A percentile compares a stretch with the other conserved stretches of the same genome.
Conservation (phyloP, 176 grass and related monocot genomes). For the Carex scoparia region DNA sequence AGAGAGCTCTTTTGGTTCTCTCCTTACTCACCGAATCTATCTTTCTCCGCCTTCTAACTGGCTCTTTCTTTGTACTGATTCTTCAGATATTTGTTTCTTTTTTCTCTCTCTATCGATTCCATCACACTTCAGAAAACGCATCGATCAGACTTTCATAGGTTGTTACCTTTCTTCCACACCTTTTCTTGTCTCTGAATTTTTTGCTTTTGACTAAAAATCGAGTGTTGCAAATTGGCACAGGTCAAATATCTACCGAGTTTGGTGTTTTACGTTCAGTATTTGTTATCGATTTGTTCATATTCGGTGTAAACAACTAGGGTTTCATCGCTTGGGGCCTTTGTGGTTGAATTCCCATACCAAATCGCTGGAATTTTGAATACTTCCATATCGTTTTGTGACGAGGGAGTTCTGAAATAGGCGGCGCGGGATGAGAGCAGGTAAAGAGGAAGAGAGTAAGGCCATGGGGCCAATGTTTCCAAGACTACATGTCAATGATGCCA, state of each 20-base stretch:
- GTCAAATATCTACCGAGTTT: not conserved
- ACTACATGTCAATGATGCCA: conserved; percentile 84
- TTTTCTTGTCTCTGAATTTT: not conserved
- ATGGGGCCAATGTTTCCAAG: conserved; percentile 82
- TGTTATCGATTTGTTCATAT: not conserved
- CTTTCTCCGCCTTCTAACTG: not conserved
- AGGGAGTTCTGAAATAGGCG: not conserved
- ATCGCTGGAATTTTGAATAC: conserved; percentile 3
- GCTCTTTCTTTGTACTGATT: not conserved
- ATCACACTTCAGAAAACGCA: not conserved
- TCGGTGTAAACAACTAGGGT: conserved; percentile 9
- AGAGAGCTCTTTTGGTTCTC: not conserved
- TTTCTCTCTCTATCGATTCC: not conserved
- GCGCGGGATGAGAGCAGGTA: conserved; percentile 29
- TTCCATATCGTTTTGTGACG: not conserved
- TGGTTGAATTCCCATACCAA: not conserved
- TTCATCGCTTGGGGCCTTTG: not conserved
- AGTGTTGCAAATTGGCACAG: not conserved
- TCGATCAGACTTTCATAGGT: not conserved
- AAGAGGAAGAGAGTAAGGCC: conserved; percentile 49
- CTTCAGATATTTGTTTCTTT: conserved; percentile 21
- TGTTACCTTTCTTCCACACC: not conserved
- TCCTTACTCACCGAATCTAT: not conserved
- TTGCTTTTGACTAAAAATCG: not conserved
- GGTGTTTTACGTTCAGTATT: not conserved